phyloP scores from a whole-genome alignment of 441 rosid genomes.

The Kokia cookei region DNA sequence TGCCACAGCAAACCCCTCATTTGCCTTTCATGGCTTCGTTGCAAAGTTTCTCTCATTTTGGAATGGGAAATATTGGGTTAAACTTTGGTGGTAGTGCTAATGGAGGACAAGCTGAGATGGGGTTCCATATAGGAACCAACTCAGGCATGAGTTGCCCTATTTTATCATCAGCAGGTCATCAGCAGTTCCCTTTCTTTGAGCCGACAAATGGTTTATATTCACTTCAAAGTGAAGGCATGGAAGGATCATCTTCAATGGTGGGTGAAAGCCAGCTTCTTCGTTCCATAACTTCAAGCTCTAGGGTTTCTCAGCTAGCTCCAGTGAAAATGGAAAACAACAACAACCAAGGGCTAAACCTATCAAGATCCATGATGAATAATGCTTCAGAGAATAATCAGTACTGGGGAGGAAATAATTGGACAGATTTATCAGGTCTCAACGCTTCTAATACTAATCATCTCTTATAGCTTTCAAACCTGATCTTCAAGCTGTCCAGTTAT shows the following conservation, averaged over 20 bases:
- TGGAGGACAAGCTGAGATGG: constrained; percentile 7
- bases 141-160: constrained; percentile 23
- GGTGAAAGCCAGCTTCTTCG: constrained; percentile 19
- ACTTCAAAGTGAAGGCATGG: constrained; percentile 5
- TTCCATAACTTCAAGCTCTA: constrained; percentile 15
- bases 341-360: constrained; percentile 26
- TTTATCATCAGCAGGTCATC: constrained; percentile 11
- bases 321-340: constrained; percentile 48
- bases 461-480: constrained; percentile 3
- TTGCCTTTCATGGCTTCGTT: constrained; percentile 22
- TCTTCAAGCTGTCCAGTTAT: too few relatives aligned
- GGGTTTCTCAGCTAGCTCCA: constrained; percentile 33
- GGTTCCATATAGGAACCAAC: constrained; percentile 27
- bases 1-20: constrained; percentile 25
- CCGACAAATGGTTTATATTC: constrained; percentile 8
- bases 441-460: constrained; percentile 36
- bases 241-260: constrained; percentile 27
- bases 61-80: constrained; percentile 19
- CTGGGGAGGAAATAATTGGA: constrained; percentile 40
- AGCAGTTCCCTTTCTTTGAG: constrained; percentile 34
- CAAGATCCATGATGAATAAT: constrained; percentile 23
- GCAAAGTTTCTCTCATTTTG: constrained; percentile 13
- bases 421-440: constrained; percentile 39
- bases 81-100: constrained; percentile 16
- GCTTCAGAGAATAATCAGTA: constrained; percentile 25